Base-by-base conservation (phyloP, 148 eudicot species). In the Polygonum aviculare region DNA sequence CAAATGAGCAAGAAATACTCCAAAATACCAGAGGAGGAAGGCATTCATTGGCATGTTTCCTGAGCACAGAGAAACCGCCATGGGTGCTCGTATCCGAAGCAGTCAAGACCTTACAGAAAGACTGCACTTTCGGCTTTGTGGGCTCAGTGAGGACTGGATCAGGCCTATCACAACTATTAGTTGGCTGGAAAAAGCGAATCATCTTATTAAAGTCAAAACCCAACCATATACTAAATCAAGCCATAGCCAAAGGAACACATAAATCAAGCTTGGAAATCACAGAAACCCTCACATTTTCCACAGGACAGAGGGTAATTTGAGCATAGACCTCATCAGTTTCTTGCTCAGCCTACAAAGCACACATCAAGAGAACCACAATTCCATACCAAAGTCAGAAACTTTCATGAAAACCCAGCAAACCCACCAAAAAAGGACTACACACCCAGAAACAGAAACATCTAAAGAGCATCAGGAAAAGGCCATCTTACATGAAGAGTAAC, bases 71-170 rank as follows among this genome's bases (percentile, higher is more conserved):
- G 86, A 92, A 95, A 33, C 99, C 99, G 65, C 99, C 99, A 77
- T 95, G 99, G 41, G 99, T 95, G 82, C 97, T 95, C 15, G 99
- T 92, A 77, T 95, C 99, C 2, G 97, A 92, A 31, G 97, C 97
- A 7, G 99, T 95, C 74, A 95, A 80, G 78, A 90, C 91, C 89
- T 95, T 95, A 76, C 92, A 88, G 77, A 95, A 95, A 0, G 99
- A 92, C 75, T 84, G 84, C 21, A 92, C 92, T 7, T 78, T 77
- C 47, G 91, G 93, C 79, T 80, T 86, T 14, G 88, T 86, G 67
- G 87, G 84, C 82, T 95, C 97, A 9, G 86, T 79, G 31, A 73
- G 81, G 75, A 73, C 74, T 0, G 81, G 74, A 78, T 95, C 97
- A 26, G 89, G 91, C 77, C 82, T 88, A 57, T 26, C 79, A 33